Evolutionary conservation across 78 protist genomes (phyloP), one percentile per base, ranked within the genome.

Genomic region (Dictyostelium firmibasis): DNA sequence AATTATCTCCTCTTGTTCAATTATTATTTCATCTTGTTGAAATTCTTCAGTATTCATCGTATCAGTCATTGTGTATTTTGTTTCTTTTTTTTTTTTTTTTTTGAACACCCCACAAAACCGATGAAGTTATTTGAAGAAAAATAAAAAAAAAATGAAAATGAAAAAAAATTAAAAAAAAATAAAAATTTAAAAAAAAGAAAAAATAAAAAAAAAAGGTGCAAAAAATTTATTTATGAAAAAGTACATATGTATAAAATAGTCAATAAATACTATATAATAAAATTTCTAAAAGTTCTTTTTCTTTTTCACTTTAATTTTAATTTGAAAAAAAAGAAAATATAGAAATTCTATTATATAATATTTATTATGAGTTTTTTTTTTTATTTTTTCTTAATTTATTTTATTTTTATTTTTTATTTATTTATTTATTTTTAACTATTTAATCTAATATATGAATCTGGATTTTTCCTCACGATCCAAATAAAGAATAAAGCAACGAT

Each of bases 401-500:
- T 31, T 31, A 9, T 69, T 31, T 67, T 67, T n/a, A 2, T 67
- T 27, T 67, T 67, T 67, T 72, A 75, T 75, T 38, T 75, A 20
- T 5, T 76, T 36, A 0, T 75, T 75, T 33, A 4, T 18, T 76
- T 76, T 79, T 79, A 79, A 79, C 23, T 79, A 57, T 83, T 83
- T 83, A 83, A 67, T 83, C 88, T 83, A 13, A 83, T 41, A 41
- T 36, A 83, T 1, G 88, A 29, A 41, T 83, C 91, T 10, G 84
- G 31, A 29, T 81, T 60, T 44, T 81, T 78, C 50, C 60, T 78
- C 1, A 89, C 60, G 0, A 69, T 13, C 25, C 50, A 89, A 11
- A 89, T 9, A 69, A 89, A 89, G 5, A 89, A 7, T n/a, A 81
- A 18, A 18, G 83, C 94, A 47, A 89, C 72, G 0, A 89, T 44